Base-by-base conservation (phyloP, 352 stramenopile species). In the Pythium brassicae region DNA sequence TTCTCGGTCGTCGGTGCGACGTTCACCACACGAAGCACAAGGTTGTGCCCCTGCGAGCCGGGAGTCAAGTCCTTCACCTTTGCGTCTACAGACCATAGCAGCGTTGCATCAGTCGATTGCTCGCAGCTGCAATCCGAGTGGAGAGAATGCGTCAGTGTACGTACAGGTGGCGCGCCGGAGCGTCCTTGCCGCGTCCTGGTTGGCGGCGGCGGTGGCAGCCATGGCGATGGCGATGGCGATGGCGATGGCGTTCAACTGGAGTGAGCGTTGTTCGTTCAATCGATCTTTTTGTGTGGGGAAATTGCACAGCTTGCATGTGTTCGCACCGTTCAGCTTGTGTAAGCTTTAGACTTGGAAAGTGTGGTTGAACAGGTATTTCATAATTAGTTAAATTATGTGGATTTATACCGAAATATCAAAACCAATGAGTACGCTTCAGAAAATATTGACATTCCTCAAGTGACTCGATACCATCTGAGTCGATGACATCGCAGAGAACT, bases 61-160 rank as follows among this genome's bases (percentile, higher is more conserved):
- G 85, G 83, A 11, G 68, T 71, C 50, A 94, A 55, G 57, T 94
- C 85, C 53, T 77, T 67, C 26, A 92, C 79, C 53, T 94, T 92
- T 40, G 86, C 71, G 45, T 94, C 85, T 94, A 50, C 47, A 66
- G 1, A 59, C 27, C 11, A 7, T 23, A 47, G 42, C n/a, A 47
- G 26, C 20, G 27, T 22, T 23, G 45, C 25, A n/a, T 22, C 20
- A 39, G 25, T 12, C 7, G 26, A 2, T 20, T 9, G 14, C 23
- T 32, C 14, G 22, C 22, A 49, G 9, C 11, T n/a, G 22, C 44
- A 49, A 11, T 48, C 20, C 17, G 11, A 32, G 22, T 22, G 14
- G 17, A 4, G n/a, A n/a, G 17, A 17, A 14, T 12, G 15, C 45
- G 14, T 1, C 23, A 25, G 14, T 14, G 26, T 4, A 54, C 69